Percentiles rank a stretch among this genome's conserved stretches.
phyloP scores from a whole-genome alignment of 495 filamentous ascomycete species.

The Aspergillus incahuasiensis region DNA sequence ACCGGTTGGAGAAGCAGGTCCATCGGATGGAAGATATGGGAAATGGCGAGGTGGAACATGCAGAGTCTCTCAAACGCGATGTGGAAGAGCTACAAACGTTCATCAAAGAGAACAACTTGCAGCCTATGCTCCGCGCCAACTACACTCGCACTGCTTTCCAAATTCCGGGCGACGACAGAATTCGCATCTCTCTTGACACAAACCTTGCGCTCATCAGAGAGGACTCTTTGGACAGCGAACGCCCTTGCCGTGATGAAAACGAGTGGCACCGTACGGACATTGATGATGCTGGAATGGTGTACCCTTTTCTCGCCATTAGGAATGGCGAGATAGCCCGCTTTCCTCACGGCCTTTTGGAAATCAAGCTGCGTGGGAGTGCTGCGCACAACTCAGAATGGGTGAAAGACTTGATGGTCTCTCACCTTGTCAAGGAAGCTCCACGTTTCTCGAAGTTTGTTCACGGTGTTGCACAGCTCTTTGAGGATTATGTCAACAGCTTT shows the following conservation, averaged over 20 bases:
- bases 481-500: slow-evolving; percentile 91
- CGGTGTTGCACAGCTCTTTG: slow-evolving; percentile 84
- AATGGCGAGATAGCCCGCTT: slow-evolving; percentile 92
- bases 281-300: slow-evolving; percentile 74
- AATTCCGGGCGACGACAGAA: slow-evolving; percentile 85
- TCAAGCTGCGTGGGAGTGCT: slow-evolving; percentile 72
- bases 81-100: slow-evolving; percentile 77
- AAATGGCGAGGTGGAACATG: slow-evolving; percentile 55
- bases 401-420: slow-evolving; percentile 82
- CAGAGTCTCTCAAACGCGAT: slow-evolving; percentile 56
- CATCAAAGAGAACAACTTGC: slow-evolving; percentile 68
- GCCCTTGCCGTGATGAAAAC: slow-evolving; percentile 81
- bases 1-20: slow-evolving; percentile 86
- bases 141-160: slow-evolving; percentile 96
- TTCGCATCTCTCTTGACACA: slow-evolving; percentile 89
- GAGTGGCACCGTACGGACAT: slow-evolving; percentile 92
- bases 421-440: slow-evolving; percentile 83
- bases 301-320: slow-evolving; percentile 77
- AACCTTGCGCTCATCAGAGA: slow-evolving; percentile 90
- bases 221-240: slow-evolving; percentile 74
- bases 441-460: slow-evolving; percentile 97
- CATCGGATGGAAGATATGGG: slow-evolving; percentile 71
- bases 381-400: slow-evolving; percentile 79
- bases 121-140: slow-evolving; percentile 85
- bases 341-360: slow-evolving; percentile 86